These are phyloP conservation scores for Cryphonectria japonica DNA, from an alignment of 2,329 filamentous ascomycete genomes.

Conservation along the genomic window DNA sequence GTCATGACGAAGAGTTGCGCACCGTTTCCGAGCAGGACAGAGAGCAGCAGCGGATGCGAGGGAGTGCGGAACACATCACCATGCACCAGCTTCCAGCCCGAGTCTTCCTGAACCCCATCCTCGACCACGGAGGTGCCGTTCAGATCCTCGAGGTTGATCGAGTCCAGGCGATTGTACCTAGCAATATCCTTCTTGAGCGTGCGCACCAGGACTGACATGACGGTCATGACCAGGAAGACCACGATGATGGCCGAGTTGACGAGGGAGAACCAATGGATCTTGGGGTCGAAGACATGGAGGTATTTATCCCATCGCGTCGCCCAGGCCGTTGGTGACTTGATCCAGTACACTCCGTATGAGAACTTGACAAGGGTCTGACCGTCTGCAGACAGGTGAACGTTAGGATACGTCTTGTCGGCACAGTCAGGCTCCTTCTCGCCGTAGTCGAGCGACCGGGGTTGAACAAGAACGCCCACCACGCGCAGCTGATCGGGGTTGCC, in stretches of 20 bases:
- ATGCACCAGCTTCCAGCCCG: constrained; percentile 97
- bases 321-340: constrained; percentile 82
- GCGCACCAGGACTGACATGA: constrained; percentile 87
- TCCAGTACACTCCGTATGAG: constrained; percentile 94
- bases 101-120: constrained; percentile 95
- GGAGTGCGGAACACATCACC: constrained; percentile 95
- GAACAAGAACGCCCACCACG: constrained; percentile 89
- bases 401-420: constrained; percentile 52
- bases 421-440: constrained; percentile 66
- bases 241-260: constrained; percentile 97
- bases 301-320: constrained; percentile 99
- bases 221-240: constrained; percentile 85
- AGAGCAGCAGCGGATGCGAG: constrained; percentile 79
- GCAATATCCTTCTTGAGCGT: constrained; percentile 94
- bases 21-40: constrained; percentile 88
- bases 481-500: constrained; percentile 71
- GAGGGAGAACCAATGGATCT: constrained; percentile 98
- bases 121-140: constrained; percentile 78
- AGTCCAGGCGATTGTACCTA: constrained; percentile 91
- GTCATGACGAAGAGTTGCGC: constrained; percentile 98
- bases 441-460: constrained; percentile 73
- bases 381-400: constrained; percentile 66
- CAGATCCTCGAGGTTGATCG: constrained; percentile 87
- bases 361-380: constrained; percentile 70
- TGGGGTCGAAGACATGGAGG: constrained; percentile 93